These are phyloP conservation scores for Parafenestella ontariensis DNA, from an alignment of 2,329 filamentous ascomycete species.

Conservation along the genomic window DNA sequence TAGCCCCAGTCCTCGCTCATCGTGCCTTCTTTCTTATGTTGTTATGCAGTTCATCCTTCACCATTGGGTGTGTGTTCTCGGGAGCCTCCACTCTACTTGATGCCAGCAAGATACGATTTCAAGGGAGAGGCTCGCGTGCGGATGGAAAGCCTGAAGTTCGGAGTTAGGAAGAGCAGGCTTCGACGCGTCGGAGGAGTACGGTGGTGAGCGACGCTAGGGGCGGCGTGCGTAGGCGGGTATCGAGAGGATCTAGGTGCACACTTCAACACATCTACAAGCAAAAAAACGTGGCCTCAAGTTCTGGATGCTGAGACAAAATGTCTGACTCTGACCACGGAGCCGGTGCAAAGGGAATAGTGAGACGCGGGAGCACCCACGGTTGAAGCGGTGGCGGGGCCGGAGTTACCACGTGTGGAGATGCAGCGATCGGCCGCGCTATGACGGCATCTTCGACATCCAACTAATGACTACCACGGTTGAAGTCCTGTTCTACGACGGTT, in stretches of 20 bases:
- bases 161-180: conserved; percentile 2
- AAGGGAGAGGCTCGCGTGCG: background rate
- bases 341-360: background rate
- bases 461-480: background rate
- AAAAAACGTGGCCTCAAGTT: background rate
- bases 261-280: background rate
- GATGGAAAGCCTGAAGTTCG: conserved; percentile 1
- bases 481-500: background rate
- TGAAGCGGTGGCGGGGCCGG: conserved; percentile 8
- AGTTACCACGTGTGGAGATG: conserved; percentile 26
- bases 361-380: conserved; percentile 1
- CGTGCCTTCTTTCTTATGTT: conserved; percentile 26
- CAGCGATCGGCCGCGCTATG: conserved; percentile 21
- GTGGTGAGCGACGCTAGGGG: conserved; percentile 16
- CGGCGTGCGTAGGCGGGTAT: conserved; percentile 2
- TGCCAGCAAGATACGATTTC: background rate
- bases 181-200: conserved; percentile 15
- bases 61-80: background rate
- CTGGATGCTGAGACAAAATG: background rate
- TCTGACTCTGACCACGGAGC: background rate
- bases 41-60: conserved; percentile 22
- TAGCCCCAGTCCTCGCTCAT: conserved; percentile 36
- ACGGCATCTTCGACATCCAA: conserved; percentile 25
- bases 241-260: background rate
- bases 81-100: background rate